Conservation (phyloP, 345 rosid genomes). For the Aquilaria malaccensis region DNA sequence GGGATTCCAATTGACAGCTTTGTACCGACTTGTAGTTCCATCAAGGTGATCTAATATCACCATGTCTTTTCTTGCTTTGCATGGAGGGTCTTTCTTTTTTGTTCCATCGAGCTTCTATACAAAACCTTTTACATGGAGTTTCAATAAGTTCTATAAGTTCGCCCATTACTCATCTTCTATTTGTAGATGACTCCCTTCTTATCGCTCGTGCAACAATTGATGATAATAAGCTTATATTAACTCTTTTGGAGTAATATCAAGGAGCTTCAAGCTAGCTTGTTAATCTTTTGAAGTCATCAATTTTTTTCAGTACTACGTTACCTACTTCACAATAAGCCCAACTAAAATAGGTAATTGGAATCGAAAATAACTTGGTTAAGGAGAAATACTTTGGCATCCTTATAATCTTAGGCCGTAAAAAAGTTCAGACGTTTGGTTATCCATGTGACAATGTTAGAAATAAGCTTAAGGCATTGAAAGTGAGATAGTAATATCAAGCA, state of each 20-base stretch:
- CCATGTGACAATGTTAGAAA: background rate
- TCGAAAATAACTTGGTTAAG: no score
- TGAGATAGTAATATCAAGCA: background rate
- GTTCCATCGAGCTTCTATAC: background rate
- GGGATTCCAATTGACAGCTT: background rate
- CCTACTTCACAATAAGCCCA: background rate
- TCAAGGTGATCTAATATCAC: background rate
- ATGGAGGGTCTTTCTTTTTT: no score
- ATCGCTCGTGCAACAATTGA: background rate
- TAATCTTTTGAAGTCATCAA: background rate
- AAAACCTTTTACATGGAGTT: background rate
- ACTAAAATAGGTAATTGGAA: no score
- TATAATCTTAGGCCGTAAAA: no score
- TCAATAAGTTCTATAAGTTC: background rate
- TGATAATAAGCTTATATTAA: no score
- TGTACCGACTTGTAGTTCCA: background rate
- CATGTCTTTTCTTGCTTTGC: background rate
- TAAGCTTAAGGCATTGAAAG: background rate
- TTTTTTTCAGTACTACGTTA: background rate
- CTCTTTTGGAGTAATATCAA: background rate
- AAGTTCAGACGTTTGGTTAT: background rate
- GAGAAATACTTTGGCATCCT: background rate
- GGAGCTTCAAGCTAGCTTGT: background rate
- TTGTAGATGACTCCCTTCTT: background rate
- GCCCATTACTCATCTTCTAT: background rate